Evolutionary conservation across 2,329 filamentous ascomycete species (phyloP).

Genomic region (Verticillium klebahnii): DNA sequence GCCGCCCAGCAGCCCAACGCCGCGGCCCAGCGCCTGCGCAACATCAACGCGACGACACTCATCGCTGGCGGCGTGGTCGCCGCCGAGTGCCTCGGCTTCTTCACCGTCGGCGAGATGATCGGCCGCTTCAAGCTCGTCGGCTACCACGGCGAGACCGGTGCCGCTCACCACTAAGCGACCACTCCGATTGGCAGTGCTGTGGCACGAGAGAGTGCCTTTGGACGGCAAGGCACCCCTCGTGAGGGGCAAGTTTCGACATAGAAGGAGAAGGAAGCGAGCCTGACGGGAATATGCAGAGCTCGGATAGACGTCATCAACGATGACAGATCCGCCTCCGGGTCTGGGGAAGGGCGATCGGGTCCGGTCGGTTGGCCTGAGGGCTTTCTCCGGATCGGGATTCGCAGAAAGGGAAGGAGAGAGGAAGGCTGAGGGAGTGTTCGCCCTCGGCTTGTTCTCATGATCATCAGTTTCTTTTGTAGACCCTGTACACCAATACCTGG

Average conservation of each 20-base stretch:
- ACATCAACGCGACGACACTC: constrained; percentile 66
- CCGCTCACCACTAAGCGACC: constrained; percentile 51
- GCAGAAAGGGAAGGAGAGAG: background rate
- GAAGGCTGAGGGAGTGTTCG: background rate
- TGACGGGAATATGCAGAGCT: background rate
- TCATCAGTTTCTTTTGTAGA: constrained; percentile 15
- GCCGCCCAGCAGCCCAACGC: constrained; percentile 39
- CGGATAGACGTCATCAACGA: background rate
- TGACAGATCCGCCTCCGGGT: background rate
- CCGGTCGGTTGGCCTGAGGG: background rate
- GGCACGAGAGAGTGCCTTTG: background rate
- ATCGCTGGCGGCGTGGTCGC: constrained; percentile 69
- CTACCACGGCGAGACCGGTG: constrained; percentile 68
- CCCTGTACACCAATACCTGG: constrained; percentile 13
- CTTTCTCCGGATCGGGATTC: background rate
- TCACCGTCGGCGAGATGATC: constrained; percentile 95
- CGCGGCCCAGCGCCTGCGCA: constrained; percentile 50
- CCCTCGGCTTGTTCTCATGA: background rate
- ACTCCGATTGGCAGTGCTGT: background rate
- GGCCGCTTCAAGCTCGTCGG: constrained; percentile 93
- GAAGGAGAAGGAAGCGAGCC: background rate
- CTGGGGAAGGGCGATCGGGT: background rate
- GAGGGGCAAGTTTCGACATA: background rate
- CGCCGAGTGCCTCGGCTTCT: constrained; percentile 92
- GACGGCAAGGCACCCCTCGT: background rate